Evolutionary conservation across 306 rosid genomes (phyloP), one percentile per base, ranked within the genome.

Genomic region (Pueraria montana): DNA sequence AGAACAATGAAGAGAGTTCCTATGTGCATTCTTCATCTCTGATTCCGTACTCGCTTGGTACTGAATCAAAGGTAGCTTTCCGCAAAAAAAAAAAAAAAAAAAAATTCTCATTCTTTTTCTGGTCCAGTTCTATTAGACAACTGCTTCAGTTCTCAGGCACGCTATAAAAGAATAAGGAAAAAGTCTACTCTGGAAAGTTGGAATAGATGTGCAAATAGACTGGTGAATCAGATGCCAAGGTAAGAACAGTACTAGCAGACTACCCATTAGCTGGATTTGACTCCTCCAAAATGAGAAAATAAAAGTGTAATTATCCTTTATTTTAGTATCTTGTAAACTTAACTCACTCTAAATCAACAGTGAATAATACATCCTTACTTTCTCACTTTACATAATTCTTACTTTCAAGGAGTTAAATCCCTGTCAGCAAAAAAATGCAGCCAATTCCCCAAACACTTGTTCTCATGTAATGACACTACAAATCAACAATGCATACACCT

Each of bases 161-260:
- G n/a, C 16, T 43, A 80, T 80, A 11, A 50, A n/a, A n/a, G 63
- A 45, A 58, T 13, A 71, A 26, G 49, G 42, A 62, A 26, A 20
- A 27, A 11, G 23, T 23, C 52, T 30, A 23, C 13, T 21, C 20
- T 18, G 48, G 32, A 32, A 80, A 58, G 61, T 70, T 40, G 18
- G 72, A 53, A 71, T 43, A 46, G 18, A 14, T 49, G 55, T 3
- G 18, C 55, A 7, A 38, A 34, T 34, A 34, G 38, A 6, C 11
- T 38, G 2, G 43, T 38, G 43, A 38, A 38, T 38, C 43, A 38
- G 43, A 38, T 38, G 43, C 43, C 4, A 34, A 34, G 38, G 38
- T 34, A 34, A 34, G 38, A 4, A 34, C 38, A 34, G 40, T 34
- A n/a, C n/a, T 27, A 38, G 43, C 43, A 38, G 40, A 36, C 40